phyloP scores from a whole-genome alignment of 306 rosid genomes.

The Pyrus bretschneideri region DNA sequence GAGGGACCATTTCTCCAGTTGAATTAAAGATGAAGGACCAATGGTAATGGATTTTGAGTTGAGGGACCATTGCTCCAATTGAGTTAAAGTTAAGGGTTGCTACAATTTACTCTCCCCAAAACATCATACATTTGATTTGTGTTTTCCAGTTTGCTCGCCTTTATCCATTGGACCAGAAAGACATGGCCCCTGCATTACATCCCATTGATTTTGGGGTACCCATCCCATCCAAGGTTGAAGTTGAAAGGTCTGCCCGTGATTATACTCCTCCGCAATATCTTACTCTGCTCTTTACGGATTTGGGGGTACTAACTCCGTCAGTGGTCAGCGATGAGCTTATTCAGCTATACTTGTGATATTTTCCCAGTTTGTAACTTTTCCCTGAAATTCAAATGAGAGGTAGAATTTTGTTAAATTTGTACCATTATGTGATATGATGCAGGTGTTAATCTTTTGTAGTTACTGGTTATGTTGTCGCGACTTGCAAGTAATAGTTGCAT shows the following conservation, averaged over 20 bases:
- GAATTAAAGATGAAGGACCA: too few relatives aligned
- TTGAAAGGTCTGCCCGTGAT: constrained; percentile 88
- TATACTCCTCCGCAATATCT: constrained; percentile 96
- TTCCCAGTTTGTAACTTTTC: not conserved
- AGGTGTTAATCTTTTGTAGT: not conserved
- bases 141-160: constrained; percentile 85
- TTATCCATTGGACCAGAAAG: constrained; percentile 93
- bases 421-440: not conserved
- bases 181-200: constrained; percentile 81
- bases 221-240: constrained; percentile 89
- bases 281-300: constrained; percentile 83
- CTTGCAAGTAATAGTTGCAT: too few relatives aligned
- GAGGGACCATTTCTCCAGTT: too few relatives aligned
- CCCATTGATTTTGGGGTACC: constrained; percentile 91
- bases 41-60: too few relatives aligned
- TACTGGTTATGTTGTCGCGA: too few relatives aligned
- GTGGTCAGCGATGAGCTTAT: constrained; percentile 97
- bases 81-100: too few relatives aligned
- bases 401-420: not conserved
- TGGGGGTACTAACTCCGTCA: constrained; percentile 92
- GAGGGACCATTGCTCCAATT: too few relatives aligned
- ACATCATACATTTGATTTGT: not conserved
- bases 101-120: too few relatives aligned
- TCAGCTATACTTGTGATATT: constrained; percentile 66
- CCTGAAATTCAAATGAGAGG: not conserved